phyloP scores from a whole-genome alignment of 805 yeast genomes.

The Suhomyces faveliae region DNA sequence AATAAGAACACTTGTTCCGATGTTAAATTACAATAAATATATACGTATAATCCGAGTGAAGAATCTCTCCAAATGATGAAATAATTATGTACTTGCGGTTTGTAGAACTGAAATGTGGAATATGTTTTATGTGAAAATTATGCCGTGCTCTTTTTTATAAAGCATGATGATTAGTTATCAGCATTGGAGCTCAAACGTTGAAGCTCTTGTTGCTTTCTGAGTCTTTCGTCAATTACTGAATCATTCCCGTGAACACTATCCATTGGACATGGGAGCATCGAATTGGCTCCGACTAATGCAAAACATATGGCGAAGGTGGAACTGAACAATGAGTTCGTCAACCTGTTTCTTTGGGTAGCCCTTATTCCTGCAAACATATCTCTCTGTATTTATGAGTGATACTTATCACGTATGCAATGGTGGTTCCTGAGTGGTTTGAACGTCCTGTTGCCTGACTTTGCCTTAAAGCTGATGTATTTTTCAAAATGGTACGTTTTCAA shows the following conservation, averaged over 20 bases:
- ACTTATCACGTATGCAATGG: neutral
- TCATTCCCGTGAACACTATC: constrained; percentile 43
- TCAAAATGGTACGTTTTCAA: neutral
- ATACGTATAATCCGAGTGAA: neutral
- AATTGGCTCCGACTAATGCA: constrained; percentile 52
- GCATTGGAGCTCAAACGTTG: neutral
- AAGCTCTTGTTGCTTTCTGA: constrained; percentile 14
- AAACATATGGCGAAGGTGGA: constrained; percentile 75
- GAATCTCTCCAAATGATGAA: constrained; percentile 3
- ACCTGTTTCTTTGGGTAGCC: constrained; percentile 54
- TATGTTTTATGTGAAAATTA: neutral
- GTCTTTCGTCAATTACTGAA: constrained; percentile 35
- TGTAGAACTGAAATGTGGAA: constrained; percentile 1
- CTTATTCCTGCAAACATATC: constrained; percentile 47
- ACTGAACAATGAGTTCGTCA: constrained; percentile 66
- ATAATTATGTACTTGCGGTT: neutral
- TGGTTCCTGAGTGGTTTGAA: neutral
- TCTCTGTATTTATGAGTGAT: neutral
- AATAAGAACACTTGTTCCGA: neutral
- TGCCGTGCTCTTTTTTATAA: neutral
- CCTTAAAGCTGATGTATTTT: neutral
- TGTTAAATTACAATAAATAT: neutral
- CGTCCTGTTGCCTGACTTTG: neutral
- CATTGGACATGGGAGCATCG: constrained; percentile 45
- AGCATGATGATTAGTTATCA: neutral